phyloP scores from a whole-genome alignment of 2,329 filamentous ascomycete genomes.

The Calonectria ilicicola region DNA sequence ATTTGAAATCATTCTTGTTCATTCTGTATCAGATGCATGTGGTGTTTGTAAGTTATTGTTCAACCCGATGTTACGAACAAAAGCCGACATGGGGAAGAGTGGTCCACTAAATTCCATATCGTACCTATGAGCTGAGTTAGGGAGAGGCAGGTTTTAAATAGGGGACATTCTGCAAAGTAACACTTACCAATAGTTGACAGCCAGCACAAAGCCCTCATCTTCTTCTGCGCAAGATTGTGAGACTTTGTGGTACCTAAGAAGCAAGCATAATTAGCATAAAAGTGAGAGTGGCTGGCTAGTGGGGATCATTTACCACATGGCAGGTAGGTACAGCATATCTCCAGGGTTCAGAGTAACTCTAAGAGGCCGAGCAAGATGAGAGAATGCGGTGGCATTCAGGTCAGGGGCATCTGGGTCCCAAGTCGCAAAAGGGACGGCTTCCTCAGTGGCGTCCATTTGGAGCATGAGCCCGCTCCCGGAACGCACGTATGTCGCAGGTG shows the following conservation, averaged over 20 bases:
- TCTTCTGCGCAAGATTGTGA: constrained; percentile 76
- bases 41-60: constrained; percentile 22
- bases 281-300: constrained; percentile 1
- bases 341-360: constrained; percentile 77
- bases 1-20: constrained; percentile 22
- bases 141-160: not conserved
- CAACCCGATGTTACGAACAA: constrained; percentile 58
- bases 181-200: constrained; percentile 83
- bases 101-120: constrained; percentile 82
- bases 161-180: not conserved
- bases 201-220: constrained; percentile 79
- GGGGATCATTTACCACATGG: constrained; percentile 73
- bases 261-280: not conserved
- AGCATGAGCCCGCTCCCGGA: constrained; percentile 43
- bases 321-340: constrained; percentile 86
- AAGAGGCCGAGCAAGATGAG: constrained; percentile 69
- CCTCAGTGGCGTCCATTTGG: constrained; percentile 47
- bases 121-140: constrained; percentile 65
- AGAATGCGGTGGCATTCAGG: constrained; percentile 66
- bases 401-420: constrained; percentile 78
- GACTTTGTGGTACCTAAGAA: constrained; percentile 80
- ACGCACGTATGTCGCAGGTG: constrained; percentile 70
- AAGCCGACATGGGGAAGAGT: constrained; percentile 72
- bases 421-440: constrained; percentile 72
- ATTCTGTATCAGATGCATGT: constrained; percentile 22